phyloP scores from a whole-genome alignment of 495 filamentous ascomycete species.

The Lasiosphaeriaceae sp. region DNA sequence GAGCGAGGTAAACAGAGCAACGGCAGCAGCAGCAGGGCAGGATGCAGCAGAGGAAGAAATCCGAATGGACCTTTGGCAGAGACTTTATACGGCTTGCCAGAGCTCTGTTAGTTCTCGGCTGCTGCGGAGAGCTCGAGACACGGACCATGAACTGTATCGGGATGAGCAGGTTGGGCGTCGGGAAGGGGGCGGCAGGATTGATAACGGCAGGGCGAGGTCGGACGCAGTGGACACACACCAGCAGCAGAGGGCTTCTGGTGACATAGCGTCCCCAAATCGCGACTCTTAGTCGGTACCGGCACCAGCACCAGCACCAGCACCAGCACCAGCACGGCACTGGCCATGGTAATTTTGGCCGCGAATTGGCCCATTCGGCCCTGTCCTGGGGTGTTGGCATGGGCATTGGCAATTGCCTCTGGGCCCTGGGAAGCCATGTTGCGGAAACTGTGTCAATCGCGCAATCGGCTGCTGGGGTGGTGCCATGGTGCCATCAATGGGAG shows the following conservation, averaged over 20 bases:
- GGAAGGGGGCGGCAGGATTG: neutral
- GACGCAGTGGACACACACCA: conserved; percentile 7
- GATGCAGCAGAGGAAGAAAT: neutral
- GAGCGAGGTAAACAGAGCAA: neutral
- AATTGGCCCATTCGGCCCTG: neutral
- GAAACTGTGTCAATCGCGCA: conserved; percentile 27
- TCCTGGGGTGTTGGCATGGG: too few species aligned
- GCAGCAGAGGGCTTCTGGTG: conserved; percentile 10
- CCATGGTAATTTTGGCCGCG: neutral
- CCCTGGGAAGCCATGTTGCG: conserved; percentile 3
- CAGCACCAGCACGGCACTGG: too few species aligned
- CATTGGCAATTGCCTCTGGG: neutral
- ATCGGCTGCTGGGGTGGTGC: conserved; percentile 31
- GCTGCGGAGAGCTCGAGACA: neutral
- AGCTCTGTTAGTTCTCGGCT: neutral
- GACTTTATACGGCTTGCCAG: neutral
- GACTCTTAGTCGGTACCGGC: conserved; percentile 14
- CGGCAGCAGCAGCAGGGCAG: neutral
- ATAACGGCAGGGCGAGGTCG: conserved; percentile 5
- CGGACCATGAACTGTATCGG: conserved; percentile 1
- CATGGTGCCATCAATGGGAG: conserved; percentile 16
- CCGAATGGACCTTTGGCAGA: neutral
- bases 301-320: too few species aligned
- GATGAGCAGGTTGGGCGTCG: neutral
- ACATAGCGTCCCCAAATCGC: conserved; percentile 24